These are phyloP conservation scores for Arachis monticola DNA, from an alignment of 331 rosid genomes.

Conservation along the genomic window DNA sequence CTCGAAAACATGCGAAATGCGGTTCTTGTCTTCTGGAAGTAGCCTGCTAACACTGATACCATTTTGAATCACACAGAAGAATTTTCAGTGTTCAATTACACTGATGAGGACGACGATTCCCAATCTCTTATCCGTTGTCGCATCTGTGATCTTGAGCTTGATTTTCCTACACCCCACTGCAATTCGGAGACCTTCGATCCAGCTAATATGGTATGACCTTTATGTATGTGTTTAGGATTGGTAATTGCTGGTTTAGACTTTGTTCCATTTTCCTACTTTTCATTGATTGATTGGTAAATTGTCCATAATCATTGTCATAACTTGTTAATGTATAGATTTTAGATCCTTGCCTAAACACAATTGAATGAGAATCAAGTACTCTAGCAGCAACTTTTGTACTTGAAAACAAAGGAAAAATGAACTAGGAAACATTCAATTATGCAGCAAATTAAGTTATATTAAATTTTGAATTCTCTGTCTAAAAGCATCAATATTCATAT, in stretches of 20 bases:
- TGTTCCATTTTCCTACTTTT: slow-evolving; percentile 9
- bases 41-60: slow-evolving; percentile 20
- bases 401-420: no score
- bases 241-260: slow-evolving; percentile 19
- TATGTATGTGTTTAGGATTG: slow-evolving; percentile 18
- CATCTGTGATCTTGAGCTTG: slow-evolving; percentile 71
- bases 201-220: slow-evolving; percentile 59
- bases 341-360: background rate
- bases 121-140: slow-evolving; percentile 62
- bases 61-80: slow-evolving; percentile 47
- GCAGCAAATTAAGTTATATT: background rate
- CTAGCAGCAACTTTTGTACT: no score
- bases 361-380: background rate
- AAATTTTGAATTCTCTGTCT: slow-evolving; percentile 39
- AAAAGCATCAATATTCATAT: slow-evolving; percentile 32
- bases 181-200: slow-evolving; percentile 66
- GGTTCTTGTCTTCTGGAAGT: slow-evolving; percentile 25
- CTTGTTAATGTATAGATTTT: slow-evolving; percentile 11
- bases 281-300: slow-evolving; percentile 36
- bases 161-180: slow-evolving; percentile 44
- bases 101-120: slow-evolving; percentile 70
- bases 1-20: slow-evolving; percentile 26
- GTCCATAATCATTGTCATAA: slow-evolving; percentile 4
- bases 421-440: no score
- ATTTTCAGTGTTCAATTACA: slow-evolving; percentile 38